These are phyloP conservation scores for Salix viminalis DNA, from an alignment of 345 rosid species.

Conservation along the genomic window DNA sequence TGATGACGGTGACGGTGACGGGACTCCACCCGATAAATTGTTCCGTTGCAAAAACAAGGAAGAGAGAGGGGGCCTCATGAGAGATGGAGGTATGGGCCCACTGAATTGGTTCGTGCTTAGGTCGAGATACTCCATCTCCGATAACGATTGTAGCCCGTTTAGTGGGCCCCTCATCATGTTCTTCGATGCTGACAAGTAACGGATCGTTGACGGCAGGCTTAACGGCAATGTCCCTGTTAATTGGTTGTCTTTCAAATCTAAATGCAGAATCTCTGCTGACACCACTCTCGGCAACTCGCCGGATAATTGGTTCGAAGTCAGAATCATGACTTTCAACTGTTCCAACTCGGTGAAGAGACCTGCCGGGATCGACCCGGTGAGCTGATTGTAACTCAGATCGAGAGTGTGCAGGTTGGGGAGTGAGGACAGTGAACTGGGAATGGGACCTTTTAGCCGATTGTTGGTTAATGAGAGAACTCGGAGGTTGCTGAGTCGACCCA, in stretches of 20 bases:
- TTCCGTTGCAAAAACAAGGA: slow-evolving; percentile 75
- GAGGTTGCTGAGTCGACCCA: slow-evolving; percentile 47
- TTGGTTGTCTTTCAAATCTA: slow-evolving; percentile 56
- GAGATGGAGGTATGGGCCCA: slow-evolving; percentile 61
- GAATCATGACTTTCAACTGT: slow-evolving; percentile 39
- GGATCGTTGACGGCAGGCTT: slow-evolving; percentile 54
- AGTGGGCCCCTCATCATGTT: slow-evolving; percentile 69
- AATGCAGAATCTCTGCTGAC: slow-evolving; percentile 54
- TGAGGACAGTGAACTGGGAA: slow-evolving; percentile 51
- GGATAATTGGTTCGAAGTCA: slow-evolving; percentile 49
- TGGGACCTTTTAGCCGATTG: slow-evolving; percentile 74
- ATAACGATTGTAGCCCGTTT: slow-evolving; percentile 37
- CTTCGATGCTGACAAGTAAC: slow-evolving; percentile 56
- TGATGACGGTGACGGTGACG: slow-evolving; percentile 4
- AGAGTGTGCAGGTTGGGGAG: slow-evolving; percentile 62
- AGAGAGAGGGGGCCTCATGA: slow-evolving; percentile 47
- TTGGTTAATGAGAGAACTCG: slow-evolving; percentile 64
- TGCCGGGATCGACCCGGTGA: slow-evolving; percentile 58
- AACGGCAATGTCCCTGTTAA: slow-evolving; percentile 51
- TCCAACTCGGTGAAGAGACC: slow-evolving; percentile 24
- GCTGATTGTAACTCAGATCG: slow-evolving; percentile 69
- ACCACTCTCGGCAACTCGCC: slow-evolving; percentile 33
- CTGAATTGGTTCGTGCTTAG: slow-evolving; percentile 71
- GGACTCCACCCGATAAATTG: slow-evolving; percentile 65
- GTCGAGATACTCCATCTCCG: slow-evolving; percentile 63